Conservation (phyloP, 306 rosid species). For the Vachellia pachyceras region DNA sequence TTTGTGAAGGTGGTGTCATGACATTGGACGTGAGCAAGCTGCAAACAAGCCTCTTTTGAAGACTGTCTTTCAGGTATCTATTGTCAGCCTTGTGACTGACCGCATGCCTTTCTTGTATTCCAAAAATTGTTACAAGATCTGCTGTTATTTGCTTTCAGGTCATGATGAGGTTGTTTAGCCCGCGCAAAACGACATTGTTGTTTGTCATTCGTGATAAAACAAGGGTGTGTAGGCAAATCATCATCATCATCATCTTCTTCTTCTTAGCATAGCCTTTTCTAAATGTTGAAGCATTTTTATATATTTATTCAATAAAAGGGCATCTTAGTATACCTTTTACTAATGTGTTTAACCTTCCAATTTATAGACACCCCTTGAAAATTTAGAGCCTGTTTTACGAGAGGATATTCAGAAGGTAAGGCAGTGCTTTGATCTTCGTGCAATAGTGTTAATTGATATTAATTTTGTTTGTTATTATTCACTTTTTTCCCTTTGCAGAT, state of each 20-base stretch:
- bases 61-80: constrained; percentile 88
- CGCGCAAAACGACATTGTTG: constrained; percentile 87
- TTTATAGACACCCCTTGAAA: constrained; percentile 83
- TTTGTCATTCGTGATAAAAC: constrained; percentile 96
- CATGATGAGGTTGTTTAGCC: constrained; percentile 94
- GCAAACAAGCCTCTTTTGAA: constrained; percentile 94
- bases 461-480: constrained; percentile 23
- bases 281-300: neutral
- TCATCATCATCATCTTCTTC: too few species aligned
- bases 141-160: constrained; percentile 55
- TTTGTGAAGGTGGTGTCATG: constrained; percentile 90
- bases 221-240: constrained; percentile 56
- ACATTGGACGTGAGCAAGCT: constrained; percentile 98
- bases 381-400: constrained; percentile 85
- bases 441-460: neutral
- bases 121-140: constrained; percentile 28
- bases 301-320: too few species aligned
- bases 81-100: constrained; percentile 3
- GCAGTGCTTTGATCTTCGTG: constrained; percentile 22
- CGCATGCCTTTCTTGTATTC: constrained; percentile 24
- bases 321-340: constrained; percentile 27
- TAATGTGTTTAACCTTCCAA: constrained; percentile 24
- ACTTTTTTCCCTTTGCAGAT: constrained; percentile 57
- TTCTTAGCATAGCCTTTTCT: constrained; percentile 4
- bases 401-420: constrained; percentile 90